Percentiles rank a stretch among this genome's conserved stretches.
Conservation (phyloP, 306 rosid genomes). For the Ormosia semicastrata region DNA sequence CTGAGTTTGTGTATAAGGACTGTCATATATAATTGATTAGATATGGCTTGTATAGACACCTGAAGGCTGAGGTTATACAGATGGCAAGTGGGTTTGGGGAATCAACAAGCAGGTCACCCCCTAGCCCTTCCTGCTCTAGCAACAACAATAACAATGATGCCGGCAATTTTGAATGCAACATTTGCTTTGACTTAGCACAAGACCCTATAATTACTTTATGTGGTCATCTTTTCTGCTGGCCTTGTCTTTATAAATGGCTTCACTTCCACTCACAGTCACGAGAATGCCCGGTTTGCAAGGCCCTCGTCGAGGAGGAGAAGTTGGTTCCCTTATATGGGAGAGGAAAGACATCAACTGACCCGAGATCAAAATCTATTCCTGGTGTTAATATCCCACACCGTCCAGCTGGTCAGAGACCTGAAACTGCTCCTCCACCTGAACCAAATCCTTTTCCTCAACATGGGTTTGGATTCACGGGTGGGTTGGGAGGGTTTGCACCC, state of each 20-base stretch:
- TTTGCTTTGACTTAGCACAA: conserved; percentile 87
- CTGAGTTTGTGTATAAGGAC: neutral
- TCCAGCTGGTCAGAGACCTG: conserved; percentile 86
- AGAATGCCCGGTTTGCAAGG: conserved; percentile 92
- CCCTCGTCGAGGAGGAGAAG: conserved; percentile 68
- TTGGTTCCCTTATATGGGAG: conserved; percentile 89
- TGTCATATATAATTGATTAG: conserved; percentile 38
- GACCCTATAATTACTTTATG: conserved; percentile 86
- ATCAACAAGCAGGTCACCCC: conserved; percentile 66
- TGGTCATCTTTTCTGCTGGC: conserved; percentile 95
- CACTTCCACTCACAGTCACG: conserved; percentile 70
- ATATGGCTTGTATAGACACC: conserved; percentile 37
- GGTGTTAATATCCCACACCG: conserved; percentile 72
- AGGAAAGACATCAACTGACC: conserved; percentile 86
- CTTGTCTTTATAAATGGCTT: conserved; percentile 92
- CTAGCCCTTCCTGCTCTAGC: conserved; percentile 57
- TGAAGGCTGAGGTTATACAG: conserved; percentile 27
- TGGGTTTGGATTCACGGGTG: conserved; percentile 68
- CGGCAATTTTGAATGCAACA: conserved; percentile 84
- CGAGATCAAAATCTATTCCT: conserved; percentile 75
- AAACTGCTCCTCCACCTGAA: conserved; percentile 75
- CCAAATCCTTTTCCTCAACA: conserved; percentile 53
- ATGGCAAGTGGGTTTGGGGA: conserved; percentile 81
- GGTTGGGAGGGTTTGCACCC: conserved; percentile 77
- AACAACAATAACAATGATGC: conserved; percentile 51